A percentile compares a stretch with the other conserved stretches of the same genome.
These are phyloP conservation scores for Heliamphora exappendiculata DNA, from an alignment of 148 eudicot genomes.

Conservation along the genomic window DNA sequence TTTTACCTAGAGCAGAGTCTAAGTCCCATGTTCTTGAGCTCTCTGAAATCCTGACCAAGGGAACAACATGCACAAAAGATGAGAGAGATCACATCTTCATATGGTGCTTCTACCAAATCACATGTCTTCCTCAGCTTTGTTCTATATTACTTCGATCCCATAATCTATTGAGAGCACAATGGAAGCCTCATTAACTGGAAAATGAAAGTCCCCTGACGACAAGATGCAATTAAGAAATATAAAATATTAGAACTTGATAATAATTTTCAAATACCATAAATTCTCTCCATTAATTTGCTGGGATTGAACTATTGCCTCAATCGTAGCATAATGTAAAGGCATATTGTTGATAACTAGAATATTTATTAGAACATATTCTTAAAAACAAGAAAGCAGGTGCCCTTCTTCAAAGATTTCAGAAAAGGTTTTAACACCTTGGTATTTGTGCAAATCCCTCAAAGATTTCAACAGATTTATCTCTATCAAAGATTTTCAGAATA, in stretches of 20 bases:
- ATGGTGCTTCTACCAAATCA: background rate
- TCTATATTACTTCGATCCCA: background rate
- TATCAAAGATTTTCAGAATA: background rate
- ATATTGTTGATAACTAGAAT: too few species aligned
- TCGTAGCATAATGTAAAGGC: too few species aligned
- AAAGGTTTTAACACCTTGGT: background rate
- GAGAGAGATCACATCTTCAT: background rate
- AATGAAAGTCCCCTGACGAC: background rate
- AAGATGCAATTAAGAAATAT: background rate
- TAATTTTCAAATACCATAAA: too few species aligned
- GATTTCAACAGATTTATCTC: too few species aligned
- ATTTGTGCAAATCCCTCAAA: background rate
- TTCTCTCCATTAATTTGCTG: too few species aligned
- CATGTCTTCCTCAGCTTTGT: slow-evolving; percentile 4
- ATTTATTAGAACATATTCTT: too few species aligned
- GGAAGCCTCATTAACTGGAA: background rate
- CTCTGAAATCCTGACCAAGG: slow-evolving; percentile 2
- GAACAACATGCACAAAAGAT: background rate
- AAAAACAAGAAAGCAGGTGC: too few species aligned
- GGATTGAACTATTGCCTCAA: too few species aligned
- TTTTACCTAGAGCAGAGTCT: background rate
- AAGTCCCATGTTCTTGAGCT: background rate
- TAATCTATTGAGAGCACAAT: slow-evolving; percentile 5
- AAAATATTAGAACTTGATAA: background rate
- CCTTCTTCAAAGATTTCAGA: background rate